Evolutionary conservation across 352 stramenopile species (phyloP), one percentile per base, ranked within the genome.

Genomic region (Pythium guiyangense): DNA sequence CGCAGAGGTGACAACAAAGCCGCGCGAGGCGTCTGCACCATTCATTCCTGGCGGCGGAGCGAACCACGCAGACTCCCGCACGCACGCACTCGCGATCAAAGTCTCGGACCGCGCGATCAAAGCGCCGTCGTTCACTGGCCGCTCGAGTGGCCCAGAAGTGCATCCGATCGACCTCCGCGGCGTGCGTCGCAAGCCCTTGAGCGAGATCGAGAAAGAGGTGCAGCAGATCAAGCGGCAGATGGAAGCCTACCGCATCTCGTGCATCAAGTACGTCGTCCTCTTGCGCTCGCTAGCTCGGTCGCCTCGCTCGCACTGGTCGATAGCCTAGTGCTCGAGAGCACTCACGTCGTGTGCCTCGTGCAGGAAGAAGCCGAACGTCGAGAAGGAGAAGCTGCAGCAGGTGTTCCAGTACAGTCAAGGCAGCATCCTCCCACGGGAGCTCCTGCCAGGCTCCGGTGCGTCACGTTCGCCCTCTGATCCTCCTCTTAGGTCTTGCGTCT

Each of bases 321-420:
- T 17, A 22, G 17, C 3, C 15, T 3, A 18, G 3, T 25, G 8
- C 14, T 18, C 22, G 22, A n/a, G 8, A n/a, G 9, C 12, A 9
- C 20, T 50, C n/a, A 15, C 22, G 20, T 4, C 10, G 17, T 45
- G 15, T 49, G 27, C 29, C 5, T 29, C 48, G 31, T 65, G 44
- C 47, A 79, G 66, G 26, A 64, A 62, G 50, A 72, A 64, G 51
- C 79, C 78, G 2, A 89, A 89, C 31, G 73, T 88, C 35, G 80
- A 93, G 46, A 93, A 93, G 54, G 80, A 93, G 52, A 93, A 90
- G 57, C 70, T 93, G 14, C 83, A 93, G 57, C 80, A 93, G 47
- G 57, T 77, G 6, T 91, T 93, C 43, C 82, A 80, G 25, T 93
- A 86, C 64, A 74, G 74, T 1, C 65, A 63, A 4, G 83, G 83